Evolutionary conservation across 257 asterid genomes (phyloP), one percentile per base, ranked within the genome.

Genomic region (Nicotiana noctiflora): DNA sequence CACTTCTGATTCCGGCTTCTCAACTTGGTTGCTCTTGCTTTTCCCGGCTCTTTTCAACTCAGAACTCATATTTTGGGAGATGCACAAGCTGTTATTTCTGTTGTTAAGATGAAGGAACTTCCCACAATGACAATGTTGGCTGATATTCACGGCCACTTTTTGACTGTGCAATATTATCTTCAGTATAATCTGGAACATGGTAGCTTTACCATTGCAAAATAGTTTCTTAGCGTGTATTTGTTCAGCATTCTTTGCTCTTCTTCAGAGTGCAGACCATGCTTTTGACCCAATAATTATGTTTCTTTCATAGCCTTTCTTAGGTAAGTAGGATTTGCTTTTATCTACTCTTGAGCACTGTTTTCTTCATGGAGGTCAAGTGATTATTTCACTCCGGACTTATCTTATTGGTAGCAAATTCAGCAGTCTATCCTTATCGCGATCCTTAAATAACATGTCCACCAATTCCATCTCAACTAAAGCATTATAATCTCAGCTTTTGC

Each of bases 1-100:
- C 97, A 95, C 93, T 95, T 93, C 82, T 93, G 94, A 93, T 76
- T 21, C 80, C 34, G 23, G 6, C 15, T 76, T 67, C 84, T 75
- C 29, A 40, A 82, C 83, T 25, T 12, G 80, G 79, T 57, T 63
- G 27, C 75, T 23, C 13, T 67, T 63, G 27, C 77, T 23, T 17
- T 15, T 19, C 79, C 60, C 27, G 81, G 25, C 80, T 27, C 79
- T 46, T 63, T 23, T 13, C 79, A 23, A 74, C 40, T 23, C 79
- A 25, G 44, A 74, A 49, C 60, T 74, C 79, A 74, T 74, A 49
- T 23, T 74, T 74, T 74, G 79, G 44, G 15, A 57, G 32, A 74
- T 74, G 82, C 37, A 77, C 74, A 59, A 25, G 79, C 5, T 74
- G 40, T 74, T 74, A 74, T 49, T 74, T 74, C 51, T 74, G 21